phyloP scores from a whole-genome alignment of 768 basidiomycete species.

The Mycena galericulata region DNA sequence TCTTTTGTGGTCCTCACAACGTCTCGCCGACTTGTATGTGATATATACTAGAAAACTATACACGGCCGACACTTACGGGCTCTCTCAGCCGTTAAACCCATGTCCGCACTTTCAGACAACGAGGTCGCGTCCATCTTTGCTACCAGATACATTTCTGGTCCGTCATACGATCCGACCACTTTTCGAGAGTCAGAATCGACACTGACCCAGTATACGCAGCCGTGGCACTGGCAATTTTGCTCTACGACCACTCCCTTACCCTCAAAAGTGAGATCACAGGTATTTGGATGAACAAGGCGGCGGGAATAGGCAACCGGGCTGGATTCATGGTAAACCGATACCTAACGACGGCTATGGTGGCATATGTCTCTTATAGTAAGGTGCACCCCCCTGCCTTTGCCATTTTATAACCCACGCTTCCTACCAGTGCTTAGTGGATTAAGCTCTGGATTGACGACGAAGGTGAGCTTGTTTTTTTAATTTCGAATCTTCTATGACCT shows the following conservation, averaged over 20 bases:
- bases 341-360: not conserved
- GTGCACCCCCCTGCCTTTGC: not conserved
- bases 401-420: not conserved
- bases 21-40: too few species aligned
- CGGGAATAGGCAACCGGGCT: not conserved
- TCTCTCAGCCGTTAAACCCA: too few species aligned
- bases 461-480: not conserved
- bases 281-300: constrained; percentile 7
- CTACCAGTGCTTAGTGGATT: constrained; percentile 9
- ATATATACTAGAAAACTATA: too few species aligned
- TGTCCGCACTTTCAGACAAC: too few species aligned
- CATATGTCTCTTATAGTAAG: constrained; percentile 15
- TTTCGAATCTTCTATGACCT: not conserved
- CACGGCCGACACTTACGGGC: too few species aligned
- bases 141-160: too few species aligned
- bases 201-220: not conserved
- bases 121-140: too few species aligned
- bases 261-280: not conserved
- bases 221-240: not conserved
- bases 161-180: too few species aligned
- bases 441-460: not conserved
- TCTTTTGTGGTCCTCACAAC: too few species aligned
- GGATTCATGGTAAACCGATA: constrained; percentile 14
- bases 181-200: too few species aligned
- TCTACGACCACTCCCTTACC: constrained; percentile 16